A percentile compares a stretch with the other conserved stretches of the same genome.
These are phyloP conservation scores for Beauveria brongniartii DNA, from an alignment of 2,329 filamentous ascomycete species.

Conservation along the genomic window DNA sequence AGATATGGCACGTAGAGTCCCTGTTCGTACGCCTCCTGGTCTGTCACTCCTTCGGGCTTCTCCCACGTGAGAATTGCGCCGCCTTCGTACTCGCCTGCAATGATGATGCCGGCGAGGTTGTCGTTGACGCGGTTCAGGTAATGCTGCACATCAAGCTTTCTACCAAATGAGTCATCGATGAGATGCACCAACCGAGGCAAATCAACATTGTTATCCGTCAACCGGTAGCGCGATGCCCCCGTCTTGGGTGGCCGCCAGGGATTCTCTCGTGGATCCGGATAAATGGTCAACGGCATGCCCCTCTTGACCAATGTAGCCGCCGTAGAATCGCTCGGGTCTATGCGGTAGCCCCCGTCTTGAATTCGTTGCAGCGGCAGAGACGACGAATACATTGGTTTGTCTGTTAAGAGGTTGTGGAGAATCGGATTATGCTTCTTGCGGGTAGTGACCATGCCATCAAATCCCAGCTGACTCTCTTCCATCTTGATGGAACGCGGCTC, in stretches of 20 bases:
- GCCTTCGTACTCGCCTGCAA: constrained; percentile 94
- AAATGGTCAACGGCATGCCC: constrained; percentile 81
- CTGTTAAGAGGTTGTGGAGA: constrained; percentile 91
- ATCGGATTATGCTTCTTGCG: constrained; percentile 65
- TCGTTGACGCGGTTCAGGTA: constrained; percentile 76
- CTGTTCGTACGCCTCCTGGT: constrained; percentile 44
- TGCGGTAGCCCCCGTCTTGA: constrained; percentile 27
- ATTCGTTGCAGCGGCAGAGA: constrained; percentile 72
- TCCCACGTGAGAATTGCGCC: constrained; percentile 96
- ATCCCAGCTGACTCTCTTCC: constrained; percentile 45
- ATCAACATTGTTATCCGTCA: constrained; percentile 77
- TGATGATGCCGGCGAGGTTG: constrained; percentile 82
- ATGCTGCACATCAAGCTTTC: constrained; percentile 73
- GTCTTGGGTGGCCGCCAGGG: constrained; percentile 62
- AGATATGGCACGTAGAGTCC: constrained; percentile 79
- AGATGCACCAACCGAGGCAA: constrained; percentile 73
- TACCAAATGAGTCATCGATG: constrained; percentile 88
- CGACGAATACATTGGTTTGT: constrained; percentile 87
- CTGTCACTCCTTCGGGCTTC: constrained; percentile 51
- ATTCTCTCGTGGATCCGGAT: constrained; percentile 62
- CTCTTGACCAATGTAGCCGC: constrained; percentile 79
- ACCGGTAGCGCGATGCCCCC: constrained; percentile 51
- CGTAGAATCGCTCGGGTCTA: constrained; percentile 16
- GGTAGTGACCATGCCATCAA: constrained; percentile 45
- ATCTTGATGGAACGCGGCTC: constrained; percentile 28